A percentile compares a stretch with the other conserved stretches of the same genome.
Conservation (phyloP, 1,284 basidiomycete genomes). For the Rhodotorula mucilaginosa region DNA sequence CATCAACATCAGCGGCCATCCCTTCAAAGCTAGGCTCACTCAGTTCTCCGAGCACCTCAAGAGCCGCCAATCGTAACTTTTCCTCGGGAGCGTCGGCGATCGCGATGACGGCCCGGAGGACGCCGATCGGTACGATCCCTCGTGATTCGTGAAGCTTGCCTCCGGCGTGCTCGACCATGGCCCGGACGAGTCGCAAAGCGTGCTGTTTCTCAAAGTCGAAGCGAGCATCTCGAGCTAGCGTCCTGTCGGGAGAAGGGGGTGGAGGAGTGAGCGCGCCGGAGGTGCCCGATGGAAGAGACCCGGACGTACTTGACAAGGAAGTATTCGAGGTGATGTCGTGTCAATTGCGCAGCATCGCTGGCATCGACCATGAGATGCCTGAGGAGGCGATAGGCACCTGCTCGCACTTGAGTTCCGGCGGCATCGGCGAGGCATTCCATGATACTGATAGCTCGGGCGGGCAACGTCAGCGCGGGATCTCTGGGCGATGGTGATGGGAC, state of each 20-base stretch:
- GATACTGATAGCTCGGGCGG: constrained; percentile 38
- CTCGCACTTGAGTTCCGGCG: constrained; percentile 70
- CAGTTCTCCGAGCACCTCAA: constrained; percentile 90
- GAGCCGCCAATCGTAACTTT: constrained; percentile 74
- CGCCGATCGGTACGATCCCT: constrained; percentile 59
- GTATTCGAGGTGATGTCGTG: constrained; percentile 66
- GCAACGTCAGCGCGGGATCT: no score
- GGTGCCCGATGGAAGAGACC: background rate
- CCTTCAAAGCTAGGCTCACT: constrained; percentile 55
- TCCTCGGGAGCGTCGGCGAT: constrained; percentile 91
- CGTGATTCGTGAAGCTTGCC: background rate
- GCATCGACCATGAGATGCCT: constrained; percentile 73
- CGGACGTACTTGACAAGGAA: constrained; percentile 73
- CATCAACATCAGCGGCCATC: background rate
- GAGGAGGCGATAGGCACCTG: constrained; percentile 80
- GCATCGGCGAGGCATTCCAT: constrained; percentile 61
- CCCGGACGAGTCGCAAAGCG: constrained; percentile 85
- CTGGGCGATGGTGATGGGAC: no score
- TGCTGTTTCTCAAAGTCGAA: constrained; percentile 86
- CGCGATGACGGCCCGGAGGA: constrained; percentile 85
- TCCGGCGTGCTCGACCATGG: constrained; percentile 47
- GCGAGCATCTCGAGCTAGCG: constrained; percentile 79
- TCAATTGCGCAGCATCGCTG: constrained; percentile 61
- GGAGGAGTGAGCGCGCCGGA: background rate
- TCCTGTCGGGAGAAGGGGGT: constrained; percentile 54